These are phyloP conservation scores for Colletotrichum scovillei DNA, from an alignment of 2,329 filamentous ascomycete genomes.

Conservation along the genomic window DNA sequence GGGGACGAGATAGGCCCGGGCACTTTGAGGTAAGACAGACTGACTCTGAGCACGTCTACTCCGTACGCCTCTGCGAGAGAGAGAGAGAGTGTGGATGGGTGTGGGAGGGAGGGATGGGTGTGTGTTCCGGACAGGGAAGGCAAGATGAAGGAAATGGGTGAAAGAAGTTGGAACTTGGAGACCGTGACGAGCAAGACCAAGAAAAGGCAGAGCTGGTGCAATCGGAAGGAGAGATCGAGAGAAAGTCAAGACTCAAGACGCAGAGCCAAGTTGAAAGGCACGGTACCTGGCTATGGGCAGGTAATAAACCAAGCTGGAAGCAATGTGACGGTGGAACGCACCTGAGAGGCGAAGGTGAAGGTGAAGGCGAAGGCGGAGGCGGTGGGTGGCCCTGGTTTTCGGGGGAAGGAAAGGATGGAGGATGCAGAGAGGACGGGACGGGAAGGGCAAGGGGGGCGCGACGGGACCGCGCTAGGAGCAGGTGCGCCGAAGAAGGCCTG, in stretches of 20 bases:
- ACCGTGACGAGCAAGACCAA: conserved; percentile 1
- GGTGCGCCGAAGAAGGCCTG: conserved; percentile 27
- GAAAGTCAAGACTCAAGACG: conserved; percentile 21
- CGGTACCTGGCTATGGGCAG: not conserved
- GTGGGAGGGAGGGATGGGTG: not conserved
- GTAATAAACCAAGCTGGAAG: conserved; percentile 17
- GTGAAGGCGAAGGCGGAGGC: not conserved
- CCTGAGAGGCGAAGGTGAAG: too few species aligned
- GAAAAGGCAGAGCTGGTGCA: not conserved
- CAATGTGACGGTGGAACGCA: too few species aligned
- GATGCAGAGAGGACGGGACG: not conserved
- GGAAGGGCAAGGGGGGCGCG: conserved; percentile 13
- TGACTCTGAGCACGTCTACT: not conserved
- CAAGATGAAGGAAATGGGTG: not conserved
- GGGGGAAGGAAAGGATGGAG: not conserved
- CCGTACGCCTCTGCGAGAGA: not conserved
- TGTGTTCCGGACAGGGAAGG: not conserved
- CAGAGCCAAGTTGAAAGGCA: not conserved
- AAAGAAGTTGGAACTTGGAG: not conserved
- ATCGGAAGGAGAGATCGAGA: not conserved
- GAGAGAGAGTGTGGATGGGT: not conserved
- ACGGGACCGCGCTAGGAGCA: conserved; percentile 1
- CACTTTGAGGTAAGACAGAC: conserved; percentile 27
- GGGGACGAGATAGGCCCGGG: conserved; percentile 25
- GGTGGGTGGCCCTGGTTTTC: not conserved